Base-by-base conservation (phyloP, 352 stramenopile species). In the Phytophthora pini region DNA sequence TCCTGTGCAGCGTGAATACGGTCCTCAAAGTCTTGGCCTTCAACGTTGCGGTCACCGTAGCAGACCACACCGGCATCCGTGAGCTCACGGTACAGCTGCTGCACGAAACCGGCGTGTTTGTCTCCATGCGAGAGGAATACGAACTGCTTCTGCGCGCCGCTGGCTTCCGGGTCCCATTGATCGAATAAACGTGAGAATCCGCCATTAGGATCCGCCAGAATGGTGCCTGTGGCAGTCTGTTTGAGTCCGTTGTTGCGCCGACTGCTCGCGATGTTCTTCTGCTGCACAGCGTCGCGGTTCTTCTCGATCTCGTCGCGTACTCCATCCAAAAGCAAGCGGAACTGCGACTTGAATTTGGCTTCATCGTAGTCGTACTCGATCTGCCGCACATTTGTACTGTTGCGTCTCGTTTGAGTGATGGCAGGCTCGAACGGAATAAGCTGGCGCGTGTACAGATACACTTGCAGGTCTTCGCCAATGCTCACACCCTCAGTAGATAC, bases 231-330 rank as follows among this genome's bases (percentile, higher is more conserved):
- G 0, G 69, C 54, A 22, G 76, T 83, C 57, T 79, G 47, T 20
- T 64, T 51, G 65, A 77, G 32, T 9, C 49, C 59, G 27, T 61
- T 58, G 27, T 70, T 64, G 29, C 66, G 70, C 3, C 61, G 56
- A 49, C 45, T 71, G n/a, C 49, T 78, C 7, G 76, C 68, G 17
- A 75, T 74, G 8, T 79, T 79, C 20, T 82, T 86, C 54, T 70
- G 74, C 13, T 74, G 64, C 20, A 71, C 66, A 3, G 70, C 81
- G 11, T 81, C 72, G 24, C 82, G 82, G 26, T 76, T 79, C 70
- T 93, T 93, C 48, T 95, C 82, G 36, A 95, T 89, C 54, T 95
- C 88, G 48, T 95, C 88, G 3, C 84, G 84, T 3, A 95, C 84
- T 1, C 88, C 86, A 63, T 95, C 88, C 0, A 94, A 65, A 24